Evolutionary conservation across 805 yeast genomes (phyloP).

Genomic region (Metschnikowia continentalis): DNA sequence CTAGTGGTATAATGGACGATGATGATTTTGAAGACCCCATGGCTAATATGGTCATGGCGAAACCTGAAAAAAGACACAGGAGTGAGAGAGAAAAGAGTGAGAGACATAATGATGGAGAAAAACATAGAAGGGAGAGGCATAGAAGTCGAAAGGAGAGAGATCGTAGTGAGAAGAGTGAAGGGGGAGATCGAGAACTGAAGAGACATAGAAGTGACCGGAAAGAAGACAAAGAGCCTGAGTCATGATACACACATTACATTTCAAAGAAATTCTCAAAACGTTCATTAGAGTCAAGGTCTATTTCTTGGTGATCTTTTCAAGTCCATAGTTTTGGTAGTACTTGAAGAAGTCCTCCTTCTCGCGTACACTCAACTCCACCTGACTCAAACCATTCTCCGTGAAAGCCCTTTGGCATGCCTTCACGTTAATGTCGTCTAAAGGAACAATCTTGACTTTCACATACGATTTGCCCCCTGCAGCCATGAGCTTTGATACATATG

Average conservation of each 20-base stretch:
- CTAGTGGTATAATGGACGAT: conserved; percentile 12
- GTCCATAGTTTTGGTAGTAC: conserved; percentile 10
- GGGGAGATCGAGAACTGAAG: background rate
- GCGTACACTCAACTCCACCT: conserved; percentile 27
- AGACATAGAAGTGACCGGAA: conserved; percentile 1
- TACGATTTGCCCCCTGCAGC: conserved; percentile 20
- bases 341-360: conserved; percentile 29
- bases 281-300: background rate
- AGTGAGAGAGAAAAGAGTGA: background rate
- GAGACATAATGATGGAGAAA: background rate
- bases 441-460: conserved; percentile 28
- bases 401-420: conserved; percentile 24
- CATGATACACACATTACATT: background rate
- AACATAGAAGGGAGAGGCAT: background rate
- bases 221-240: background rate
- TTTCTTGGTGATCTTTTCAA: conserved; percentile 3
- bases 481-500: conserved; percentile 23
- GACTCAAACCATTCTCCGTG: conserved; percentile 30
- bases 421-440: conserved; percentile 17
- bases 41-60: conserved; percentile 28
- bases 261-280: too few species aligned
- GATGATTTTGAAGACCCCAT: conserved; percentile 34
- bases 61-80: background rate
- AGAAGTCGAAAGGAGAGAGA: background rate
- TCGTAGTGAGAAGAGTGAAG: conserved; percentile 3